Conservation (phyloP, 2,329 filamentous ascomycete genomes). For the Aureobasidium leucospermi region DNA sequence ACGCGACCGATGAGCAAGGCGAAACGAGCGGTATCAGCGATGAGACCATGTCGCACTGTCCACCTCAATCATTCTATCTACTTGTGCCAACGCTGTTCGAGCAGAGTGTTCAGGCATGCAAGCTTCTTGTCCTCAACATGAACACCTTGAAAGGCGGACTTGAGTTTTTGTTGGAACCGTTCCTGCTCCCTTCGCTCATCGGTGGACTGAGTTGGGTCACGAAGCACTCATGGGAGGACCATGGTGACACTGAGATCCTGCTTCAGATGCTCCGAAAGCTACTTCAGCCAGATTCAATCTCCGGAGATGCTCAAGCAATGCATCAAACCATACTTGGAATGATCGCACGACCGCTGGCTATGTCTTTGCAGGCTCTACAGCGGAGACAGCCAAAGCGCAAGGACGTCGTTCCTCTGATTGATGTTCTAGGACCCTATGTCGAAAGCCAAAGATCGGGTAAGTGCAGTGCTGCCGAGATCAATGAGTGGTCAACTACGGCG, state of each 20-base stretch:
- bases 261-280: constrained; percentile 67
- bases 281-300: constrained; percentile 61
- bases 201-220: constrained; percentile 66
- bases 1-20: constrained; percentile 54
- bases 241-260: constrained; percentile 58
- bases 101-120: constrained; percentile 64
- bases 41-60: constrained; percentile 73
- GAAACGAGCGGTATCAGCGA: constrained; percentile 62
- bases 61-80: constrained; percentile 74
- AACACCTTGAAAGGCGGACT: constrained; percentile 67
- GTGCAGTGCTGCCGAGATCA: constrained; percentile 59
- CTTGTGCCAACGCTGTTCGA: constrained; percentile 70
- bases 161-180: constrained; percentile 74
- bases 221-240: constrained; percentile 59
- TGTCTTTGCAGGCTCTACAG: constrained; percentile 59
- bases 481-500: constrained; percentile 51
- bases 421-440: constrained; percentile 54
- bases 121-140: constrained; percentile 57
- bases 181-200: constrained; percentile 70
- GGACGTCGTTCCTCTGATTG: constrained; percentile 62
- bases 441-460: constrained; percentile 54
- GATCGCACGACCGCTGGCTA: constrained; percentile 61
- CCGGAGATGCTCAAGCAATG: constrained; percentile 64
- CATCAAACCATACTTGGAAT: constrained; percentile 64
- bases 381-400: constrained; percentile 59